These are phyloP conservation scores for Prunus kanzakura DNA, from an alignment of 306 rosid genomes.

Conservation along the genomic window DNA sequence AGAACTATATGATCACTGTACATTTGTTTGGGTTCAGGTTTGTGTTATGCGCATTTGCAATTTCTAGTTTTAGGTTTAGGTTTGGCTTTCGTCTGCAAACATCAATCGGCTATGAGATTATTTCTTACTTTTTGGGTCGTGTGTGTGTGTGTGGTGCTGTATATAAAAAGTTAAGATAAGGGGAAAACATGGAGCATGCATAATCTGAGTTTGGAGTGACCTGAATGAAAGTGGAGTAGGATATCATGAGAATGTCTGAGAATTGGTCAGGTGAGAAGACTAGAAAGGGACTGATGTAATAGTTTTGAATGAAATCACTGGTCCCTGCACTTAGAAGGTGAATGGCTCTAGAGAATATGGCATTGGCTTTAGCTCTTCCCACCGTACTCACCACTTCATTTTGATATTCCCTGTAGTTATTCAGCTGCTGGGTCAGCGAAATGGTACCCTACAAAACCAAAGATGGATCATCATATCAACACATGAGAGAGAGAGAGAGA, in stretches of 20 bases:
- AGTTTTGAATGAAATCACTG: constrained; percentile 63
- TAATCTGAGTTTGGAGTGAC: constrained; percentile 16
- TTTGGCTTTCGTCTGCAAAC: not conserved
- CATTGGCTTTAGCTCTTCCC: constrained; percentile 43
- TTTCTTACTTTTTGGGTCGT: not conserved
- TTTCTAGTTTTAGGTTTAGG: no score
- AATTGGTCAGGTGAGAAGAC: constrained; percentile 41
- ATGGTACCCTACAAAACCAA: constrained; percentile 38
- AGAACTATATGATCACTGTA: not conserved
- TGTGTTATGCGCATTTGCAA: no score
- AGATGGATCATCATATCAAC: not conserved
- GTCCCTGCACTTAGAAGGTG: constrained; percentile 56
- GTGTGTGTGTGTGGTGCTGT: not conserved
- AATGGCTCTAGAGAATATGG: constrained; percentile 46
- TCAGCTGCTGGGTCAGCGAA: constrained; percentile 49
- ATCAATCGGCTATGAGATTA: not conserved
- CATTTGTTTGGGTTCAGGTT: not conserved
- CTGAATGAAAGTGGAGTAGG: constrained; percentile 52
- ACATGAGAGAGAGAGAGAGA: no score
- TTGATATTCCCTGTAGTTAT: constrained; percentile 49
- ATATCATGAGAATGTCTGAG: constrained; percentile 44
- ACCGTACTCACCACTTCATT: constrained; percentile 41
- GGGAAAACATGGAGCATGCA: not conserved
- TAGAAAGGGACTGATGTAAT: constrained; percentile 46
- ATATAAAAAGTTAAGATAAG: not conserved